These are phyloP conservation scores for Croton laevigatus DNA, from an alignment of 441 rosid species.

Conservation along the genomic window DNA sequence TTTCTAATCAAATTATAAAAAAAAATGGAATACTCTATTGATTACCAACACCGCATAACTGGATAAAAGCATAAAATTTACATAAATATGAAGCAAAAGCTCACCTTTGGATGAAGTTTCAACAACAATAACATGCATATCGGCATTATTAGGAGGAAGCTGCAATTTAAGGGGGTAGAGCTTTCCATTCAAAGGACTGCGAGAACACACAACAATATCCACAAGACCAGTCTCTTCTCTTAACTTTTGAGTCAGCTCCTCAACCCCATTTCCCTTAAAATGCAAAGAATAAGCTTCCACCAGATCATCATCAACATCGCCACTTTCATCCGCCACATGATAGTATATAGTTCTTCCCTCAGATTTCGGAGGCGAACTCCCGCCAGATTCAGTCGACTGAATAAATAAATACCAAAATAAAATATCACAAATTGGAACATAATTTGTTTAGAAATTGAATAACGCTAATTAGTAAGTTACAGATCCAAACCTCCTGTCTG, in stretches of 20 bases:
- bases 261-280: constrained; percentile 74
- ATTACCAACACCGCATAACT: too few species aligned
- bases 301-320: constrained; percentile 58
- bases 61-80: background rate
- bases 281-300: constrained; percentile 48
- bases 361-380: constrained; percentile 52
- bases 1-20: background rate
- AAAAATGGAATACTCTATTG: background rate
- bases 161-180: constrained; percentile 79
- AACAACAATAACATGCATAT: constrained; percentile 64
- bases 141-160: constrained; percentile 82
- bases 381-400: constrained; percentile 58
- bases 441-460: background rate
- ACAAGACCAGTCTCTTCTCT: constrained; percentile 68
- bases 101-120: constrained; percentile 50
- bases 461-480: background rate
- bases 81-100: constrained; percentile 4
- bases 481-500: constrained; percentile 59
- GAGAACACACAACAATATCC: constrained; percentile 70
- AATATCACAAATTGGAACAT: background rate
- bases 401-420: constrained; percentile 10
- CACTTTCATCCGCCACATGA: constrained; percentile 67
- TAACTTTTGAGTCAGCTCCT: constrained; percentile 58
- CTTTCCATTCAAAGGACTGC: constrained; percentile 76
- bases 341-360: constrained; percentile 80